Conservation (phyloP, 176 grass and related monocot species). For the Oryza punctata region DNA sequence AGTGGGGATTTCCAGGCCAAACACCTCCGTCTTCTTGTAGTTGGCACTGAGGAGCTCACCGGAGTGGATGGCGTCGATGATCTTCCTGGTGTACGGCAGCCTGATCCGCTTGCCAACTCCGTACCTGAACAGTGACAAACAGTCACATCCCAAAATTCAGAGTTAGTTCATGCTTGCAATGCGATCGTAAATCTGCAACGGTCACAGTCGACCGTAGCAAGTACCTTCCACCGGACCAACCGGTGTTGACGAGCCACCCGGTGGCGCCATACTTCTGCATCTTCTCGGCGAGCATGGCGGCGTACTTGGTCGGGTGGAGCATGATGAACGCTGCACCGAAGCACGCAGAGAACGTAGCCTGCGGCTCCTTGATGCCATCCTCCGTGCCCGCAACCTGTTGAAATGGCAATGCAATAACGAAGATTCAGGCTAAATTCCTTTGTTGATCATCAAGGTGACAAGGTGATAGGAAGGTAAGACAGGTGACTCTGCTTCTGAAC, state of each 20-base stretch:
- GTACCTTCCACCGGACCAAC: constrained; percentile 97
- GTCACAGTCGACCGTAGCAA: neutral
- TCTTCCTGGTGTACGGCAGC: constrained; percentile 86
- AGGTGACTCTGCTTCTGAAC: neutral
- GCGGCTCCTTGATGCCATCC: constrained; percentile 95
- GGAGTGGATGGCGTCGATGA: constrained; percentile 97
- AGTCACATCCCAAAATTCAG: neutral
- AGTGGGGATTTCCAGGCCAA: constrained; percentile 94
- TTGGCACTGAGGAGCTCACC: constrained; percentile 78
- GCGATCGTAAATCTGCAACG: neutral
- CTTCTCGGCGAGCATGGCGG: constrained; percentile 97
- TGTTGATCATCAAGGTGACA: neutral
- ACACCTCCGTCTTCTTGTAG: constrained; percentile 87
- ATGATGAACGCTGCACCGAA: constrained; percentile 98
- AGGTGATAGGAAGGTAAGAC: neutral
- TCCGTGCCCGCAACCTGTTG: constrained; percentile 85
- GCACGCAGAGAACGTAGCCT: constrained; percentile 96
- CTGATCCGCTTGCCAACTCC: constrained; percentile 94
- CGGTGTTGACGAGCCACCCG: constrained; percentile 97
- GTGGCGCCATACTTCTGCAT: constrained; percentile 98
- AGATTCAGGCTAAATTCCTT: neutral
- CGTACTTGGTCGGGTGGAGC: constrained; percentile 98
- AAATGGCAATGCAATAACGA: neutral
- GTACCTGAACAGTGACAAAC: constrained; percentile 59
- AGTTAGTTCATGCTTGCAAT: neutral